Conservation (phyloP, 1,139 yeast genomes). For the Ogataea hybrid region DNA sequence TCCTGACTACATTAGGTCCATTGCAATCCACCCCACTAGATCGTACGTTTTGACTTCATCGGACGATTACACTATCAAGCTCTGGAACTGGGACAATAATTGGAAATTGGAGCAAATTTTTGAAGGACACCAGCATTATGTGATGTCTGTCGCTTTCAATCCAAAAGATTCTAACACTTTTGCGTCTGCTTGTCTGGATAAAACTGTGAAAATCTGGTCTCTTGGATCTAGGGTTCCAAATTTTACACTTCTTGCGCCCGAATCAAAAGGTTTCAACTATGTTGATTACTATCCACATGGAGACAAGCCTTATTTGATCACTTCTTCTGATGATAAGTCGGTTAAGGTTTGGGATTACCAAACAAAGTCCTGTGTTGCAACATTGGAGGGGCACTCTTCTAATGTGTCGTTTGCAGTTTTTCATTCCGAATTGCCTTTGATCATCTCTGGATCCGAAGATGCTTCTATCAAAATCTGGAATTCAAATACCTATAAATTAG, state of each 20-base stretch:
- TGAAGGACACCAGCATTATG: conserved; percentile 95
- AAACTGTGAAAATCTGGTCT: conserved; percentile 97
- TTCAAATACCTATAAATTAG: conserved; percentile 76
- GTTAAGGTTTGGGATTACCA: conserved; percentile 97
- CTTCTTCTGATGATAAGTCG: conserved; percentile 90
- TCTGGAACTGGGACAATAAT: conserved; percentile 96
- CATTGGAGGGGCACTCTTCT: conserved; percentile 88
- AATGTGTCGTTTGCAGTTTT: conserved; percentile 96
- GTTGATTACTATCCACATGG: conserved; percentile 97
- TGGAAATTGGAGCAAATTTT: conserved; percentile 91
- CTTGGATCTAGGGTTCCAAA: conserved; percentile 87
- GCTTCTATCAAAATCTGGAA: conserved; percentile 80
- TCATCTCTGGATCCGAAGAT: conserved; percentile 81
- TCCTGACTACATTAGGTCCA: conserved; percentile 90
- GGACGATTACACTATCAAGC: conserved; percentile 86
- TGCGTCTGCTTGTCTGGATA: conserved; percentile 95
- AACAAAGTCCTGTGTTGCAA: conserved; percentile 93
- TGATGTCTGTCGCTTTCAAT: conserved; percentile 91
- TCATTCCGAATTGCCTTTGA: conserved; percentile 93
- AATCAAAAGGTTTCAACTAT: conserved; percentile 88
- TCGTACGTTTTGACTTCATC: conserved; percentile 87
- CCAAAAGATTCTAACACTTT: conserved; percentile 98
- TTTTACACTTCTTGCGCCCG: conserved; percentile 89
- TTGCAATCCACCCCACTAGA: conserved; percentile 92
- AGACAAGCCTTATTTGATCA: conserved; percentile 92